Evolutionary conservation across 2,329 filamentous ascomycete species (phyloP).

Genomic region (Claviceps sp.): DNA sequence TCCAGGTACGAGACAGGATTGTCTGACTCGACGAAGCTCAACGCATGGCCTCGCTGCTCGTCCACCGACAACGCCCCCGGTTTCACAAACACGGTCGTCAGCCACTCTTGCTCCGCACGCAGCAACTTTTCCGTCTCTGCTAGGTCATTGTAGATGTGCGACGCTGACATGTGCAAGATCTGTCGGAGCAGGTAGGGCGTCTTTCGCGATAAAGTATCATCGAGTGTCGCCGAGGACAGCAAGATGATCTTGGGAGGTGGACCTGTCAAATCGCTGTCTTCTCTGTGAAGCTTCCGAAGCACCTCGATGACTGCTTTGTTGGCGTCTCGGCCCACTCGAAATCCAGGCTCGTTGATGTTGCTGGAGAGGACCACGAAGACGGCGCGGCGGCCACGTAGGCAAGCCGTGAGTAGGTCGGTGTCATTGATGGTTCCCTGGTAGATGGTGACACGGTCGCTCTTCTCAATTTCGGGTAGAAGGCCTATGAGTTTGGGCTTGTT

Average conservation of each 20-base stretch:
- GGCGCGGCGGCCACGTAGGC: constrained; percentile 14
- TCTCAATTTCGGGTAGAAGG: constrained; percentile 17
- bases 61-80: constrained; percentile 14
- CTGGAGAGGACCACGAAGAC: constrained; percentile 27
- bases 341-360: constrained; percentile 31
- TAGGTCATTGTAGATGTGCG: constrained; percentile 9
- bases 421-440: constrained; percentile 30
- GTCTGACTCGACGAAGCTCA: constrained; percentile 24
- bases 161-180: constrained; percentile 18
- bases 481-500: constrained; percentile 24
- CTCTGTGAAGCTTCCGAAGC: constrained; percentile 1
- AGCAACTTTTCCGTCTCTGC: constrained; percentile 23
- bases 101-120: constrained; percentile 23
- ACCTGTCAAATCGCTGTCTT: not conserved
- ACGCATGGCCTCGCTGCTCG: constrained; percentile 23
- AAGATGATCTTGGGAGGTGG: constrained; percentile 25
- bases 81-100: constrained; percentile 27
- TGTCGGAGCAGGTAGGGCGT: constrained; percentile 15
- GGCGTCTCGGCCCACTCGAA: constrained; percentile 22
- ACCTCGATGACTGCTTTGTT: constrained; percentile 22
- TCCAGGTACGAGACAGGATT: constrained; percentile 18
- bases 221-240: constrained; percentile 28
- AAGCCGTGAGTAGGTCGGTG: constrained; percentile 17
- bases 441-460: constrained; percentile 21
- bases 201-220: constrained; percentile 20